Conservation (phyloP, 2,329 filamentous ascomycete genomes). For the Colletotrichum acutatum region DNA sequence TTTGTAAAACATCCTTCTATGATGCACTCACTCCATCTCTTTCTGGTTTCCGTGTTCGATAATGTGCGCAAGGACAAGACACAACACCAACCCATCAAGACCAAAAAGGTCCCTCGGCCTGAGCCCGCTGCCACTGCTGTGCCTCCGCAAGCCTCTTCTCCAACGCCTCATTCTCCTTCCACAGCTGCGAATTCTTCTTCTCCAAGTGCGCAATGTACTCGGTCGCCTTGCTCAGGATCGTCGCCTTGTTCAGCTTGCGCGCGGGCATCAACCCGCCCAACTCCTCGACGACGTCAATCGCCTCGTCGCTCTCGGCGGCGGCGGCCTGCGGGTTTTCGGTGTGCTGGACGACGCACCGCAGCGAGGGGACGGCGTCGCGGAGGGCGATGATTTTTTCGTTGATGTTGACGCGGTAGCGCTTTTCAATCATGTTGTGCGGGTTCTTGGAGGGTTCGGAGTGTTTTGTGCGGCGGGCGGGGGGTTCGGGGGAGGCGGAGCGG, state of each 20-base stretch:
- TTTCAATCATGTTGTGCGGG: slow-evolving; percentile 88
- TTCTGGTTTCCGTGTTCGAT: not conserved
- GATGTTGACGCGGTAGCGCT: slow-evolving; percentile 84
- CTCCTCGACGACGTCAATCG: slow-evolving; percentile 40
- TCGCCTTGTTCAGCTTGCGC: slow-evolving; percentile 56
- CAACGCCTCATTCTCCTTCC: slow-evolving; percentile 46
- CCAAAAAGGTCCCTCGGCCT: slow-evolving; percentile 26
- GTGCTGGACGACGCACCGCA: slow-evolving; percentile 50
- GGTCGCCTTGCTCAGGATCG: slow-evolving; percentile 52
- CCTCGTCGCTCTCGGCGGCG: slow-evolving; percentile 41
- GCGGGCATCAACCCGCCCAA: slow-evolving; percentile 46
- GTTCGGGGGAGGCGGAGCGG: slow-evolving; percentile 53
- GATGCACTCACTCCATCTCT: not conserved
- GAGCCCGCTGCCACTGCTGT: slow-evolving; percentile 25
- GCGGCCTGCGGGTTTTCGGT: slow-evolving; percentile 39
- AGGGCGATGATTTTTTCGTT: slow-evolving; percentile 86
- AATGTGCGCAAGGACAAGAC: not conserved
- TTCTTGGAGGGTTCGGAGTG: slow-evolving; percentile 71
- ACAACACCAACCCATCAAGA: not conserved
- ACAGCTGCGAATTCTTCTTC: slow-evolving; percentile 46
- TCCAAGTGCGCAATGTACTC: slow-evolving; percentile 51
- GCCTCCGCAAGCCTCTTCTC: slow-evolving; percentile 40
- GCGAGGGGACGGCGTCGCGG: slow-evolving; percentile 72
- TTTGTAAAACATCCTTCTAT: not conserved
- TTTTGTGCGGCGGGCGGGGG: slow-evolving; percentile 43